Evolutionary conservation across 2,329 filamentous ascomycete genomes (phyloP).

Genomic region (Trichophyton simii): DNA sequence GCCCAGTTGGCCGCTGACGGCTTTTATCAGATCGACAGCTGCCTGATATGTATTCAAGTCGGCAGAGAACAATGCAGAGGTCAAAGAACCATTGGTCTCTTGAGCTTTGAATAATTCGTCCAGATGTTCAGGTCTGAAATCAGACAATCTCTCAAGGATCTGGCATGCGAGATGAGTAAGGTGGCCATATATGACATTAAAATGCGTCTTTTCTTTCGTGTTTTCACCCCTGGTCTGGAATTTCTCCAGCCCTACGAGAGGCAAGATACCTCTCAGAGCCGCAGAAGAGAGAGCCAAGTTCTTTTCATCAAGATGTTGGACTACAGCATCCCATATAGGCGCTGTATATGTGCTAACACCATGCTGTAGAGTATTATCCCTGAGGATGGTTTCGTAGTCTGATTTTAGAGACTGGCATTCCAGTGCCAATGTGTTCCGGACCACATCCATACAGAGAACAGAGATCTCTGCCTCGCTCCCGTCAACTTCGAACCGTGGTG

Average conservation of each 20-base stretch:
- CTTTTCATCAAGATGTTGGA: slow-evolving; percentile 53
- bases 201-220: slow-evolving; percentile 49
- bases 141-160: slow-evolving; percentile 65
- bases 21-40: slow-evolving; percentile 70
- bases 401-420: slow-evolving; percentile 58
- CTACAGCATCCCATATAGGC: slow-evolving; percentile 65
- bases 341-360: slow-evolving; percentile 58
- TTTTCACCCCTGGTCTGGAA: slow-evolving; percentile 43
- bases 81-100: slow-evolving; percentile 57
- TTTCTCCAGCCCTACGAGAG: slow-evolving; percentile 62
- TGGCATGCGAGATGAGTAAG: slow-evolving; percentile 53
- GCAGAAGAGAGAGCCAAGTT: slow-evolving; percentile 61
- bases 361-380: slow-evolving; percentile 49
- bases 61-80: slow-evolving; percentile 69
- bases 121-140: slow-evolving; percentile 59
- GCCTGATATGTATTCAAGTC: slow-evolving; percentile 68
- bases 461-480: slow-evolving; percentile 42
- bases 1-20: slow-evolving; percentile 57
- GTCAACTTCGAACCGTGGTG: slow-evolving; percentile 38
- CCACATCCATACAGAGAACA: slow-evolving; percentile 48
- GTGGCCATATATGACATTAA: slow-evolving; percentile 60
- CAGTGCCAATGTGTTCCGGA: slow-evolving; percentile 54
- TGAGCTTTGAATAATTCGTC: slow-evolving; percentile 55
- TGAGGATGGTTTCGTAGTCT: slow-evolving; percentile 55
- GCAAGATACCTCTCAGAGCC: slow-evolving; percentile 57